Evolutionary conservation across 768 basidiomycete species (phyloP).

Genomic region (Fistulinella prunicolor): DNA sequence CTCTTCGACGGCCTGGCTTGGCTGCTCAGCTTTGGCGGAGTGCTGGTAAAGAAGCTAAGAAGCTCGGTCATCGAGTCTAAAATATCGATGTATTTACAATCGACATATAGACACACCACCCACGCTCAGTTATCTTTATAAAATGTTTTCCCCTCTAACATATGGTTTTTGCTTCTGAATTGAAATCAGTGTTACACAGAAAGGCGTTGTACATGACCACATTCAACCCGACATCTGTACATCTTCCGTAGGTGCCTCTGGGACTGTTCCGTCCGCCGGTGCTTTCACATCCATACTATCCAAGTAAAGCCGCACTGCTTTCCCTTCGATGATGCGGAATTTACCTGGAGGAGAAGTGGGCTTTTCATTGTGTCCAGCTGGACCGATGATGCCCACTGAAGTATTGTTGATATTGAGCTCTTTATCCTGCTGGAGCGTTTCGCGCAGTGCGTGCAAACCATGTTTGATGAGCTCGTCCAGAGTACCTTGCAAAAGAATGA

Average conservation of each 20-base stretch:
- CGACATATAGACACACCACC: slow-evolving; percentile 10
- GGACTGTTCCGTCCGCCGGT: slow-evolving; percentile 36
- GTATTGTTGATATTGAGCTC: slow-evolving; percentile 92
- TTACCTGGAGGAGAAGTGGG: slow-evolving; percentile 49
- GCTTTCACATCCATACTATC: slow-evolving; percentile 76
- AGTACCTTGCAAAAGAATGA: slow-evolving; percentile 47
- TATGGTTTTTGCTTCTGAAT: slow-evolving; percentile 1
- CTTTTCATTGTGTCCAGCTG: slow-evolving; percentile 57
- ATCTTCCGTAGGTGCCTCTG: slow-evolving; percentile 53
- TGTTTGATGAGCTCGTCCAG: slow-evolving; percentile 89
- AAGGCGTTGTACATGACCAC: slow-evolving; percentile 15
- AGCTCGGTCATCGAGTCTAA: slow-evolving; percentile 6
- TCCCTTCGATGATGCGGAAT: slow-evolving; percentile 89
- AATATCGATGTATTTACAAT: slow-evolving; percentile 10
- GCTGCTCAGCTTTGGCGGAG: slow-evolving; percentile 64
- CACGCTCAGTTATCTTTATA: slow-evolving; percentile 26
- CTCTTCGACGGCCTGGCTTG: slow-evolving; percentile 64
- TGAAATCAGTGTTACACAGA: slow-evolving; percentile 10
- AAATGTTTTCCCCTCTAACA: background rate
- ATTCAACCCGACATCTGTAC: slow-evolving; percentile 79
- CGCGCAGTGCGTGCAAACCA: slow-evolving; percentile 90
- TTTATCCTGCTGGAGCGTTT: slow-evolving; percentile 98
- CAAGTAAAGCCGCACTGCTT: slow-evolving; percentile 70
- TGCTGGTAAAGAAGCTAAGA: slow-evolving; percentile 23
- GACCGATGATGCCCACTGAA: slow-evolving; percentile 89